Conservation (phyloP, 345 rosid genomes). For the Eucalyptus marginata region DNA sequence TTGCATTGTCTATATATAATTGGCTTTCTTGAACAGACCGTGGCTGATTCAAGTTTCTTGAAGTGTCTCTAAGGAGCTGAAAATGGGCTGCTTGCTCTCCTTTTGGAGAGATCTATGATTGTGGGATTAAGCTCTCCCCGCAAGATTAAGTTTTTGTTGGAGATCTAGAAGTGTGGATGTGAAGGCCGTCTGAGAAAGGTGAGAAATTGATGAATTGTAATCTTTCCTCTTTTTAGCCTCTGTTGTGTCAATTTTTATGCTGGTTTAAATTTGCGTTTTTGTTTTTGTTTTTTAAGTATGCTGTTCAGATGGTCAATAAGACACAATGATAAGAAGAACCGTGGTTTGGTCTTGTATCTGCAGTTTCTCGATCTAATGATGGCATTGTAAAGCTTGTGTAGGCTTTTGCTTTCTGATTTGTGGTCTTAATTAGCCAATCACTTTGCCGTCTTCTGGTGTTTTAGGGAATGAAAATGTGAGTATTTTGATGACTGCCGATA, state of each 20-base stretch:
- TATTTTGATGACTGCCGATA: neutral
- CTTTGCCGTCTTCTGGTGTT: neutral
- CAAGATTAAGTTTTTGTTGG: neutral
- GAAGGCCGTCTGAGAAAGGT: neutral
- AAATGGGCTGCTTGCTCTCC: constrained; percentile 10
- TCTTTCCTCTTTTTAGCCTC: neutral
- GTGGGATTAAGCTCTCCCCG: neutral
- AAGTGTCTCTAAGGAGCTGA: constrained; percentile 2
- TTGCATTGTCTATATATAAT: neutral
- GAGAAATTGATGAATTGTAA: neutral
- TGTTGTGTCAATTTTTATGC: neutral
- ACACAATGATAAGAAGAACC: neutral
- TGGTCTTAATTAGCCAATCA: neutral
- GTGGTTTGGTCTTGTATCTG: neutral
- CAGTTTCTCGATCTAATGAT: neutral
- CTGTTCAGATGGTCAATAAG: neutral
- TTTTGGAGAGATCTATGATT: neutral
- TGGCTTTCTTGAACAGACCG: neutral
- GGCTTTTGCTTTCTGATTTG: neutral
- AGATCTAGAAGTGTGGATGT: constrained; percentile 25
- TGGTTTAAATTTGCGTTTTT: neutral
- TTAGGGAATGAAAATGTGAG: neutral
- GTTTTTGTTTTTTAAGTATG: neutral
- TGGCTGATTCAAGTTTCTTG: constrained; percentile 10
- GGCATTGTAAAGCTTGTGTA: neutral